Evolutionary conservation across 805 yeast species (phyloP).

Genomic region (Scheffersomyces amazonensis): DNA sequence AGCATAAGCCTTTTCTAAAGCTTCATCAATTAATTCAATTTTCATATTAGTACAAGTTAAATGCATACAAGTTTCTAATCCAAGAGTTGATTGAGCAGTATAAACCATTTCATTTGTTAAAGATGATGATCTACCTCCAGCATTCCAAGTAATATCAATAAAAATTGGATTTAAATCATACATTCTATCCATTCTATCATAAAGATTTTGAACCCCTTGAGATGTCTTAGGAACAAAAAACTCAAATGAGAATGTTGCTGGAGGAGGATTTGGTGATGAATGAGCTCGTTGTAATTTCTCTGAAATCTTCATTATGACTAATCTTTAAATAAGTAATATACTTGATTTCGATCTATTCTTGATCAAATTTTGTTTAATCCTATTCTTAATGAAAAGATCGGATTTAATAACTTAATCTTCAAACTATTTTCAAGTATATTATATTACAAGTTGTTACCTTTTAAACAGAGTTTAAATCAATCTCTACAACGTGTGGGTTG

Average conservation of each 20-base stretch:
- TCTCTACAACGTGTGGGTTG: no score
- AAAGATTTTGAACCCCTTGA: slow-evolving; percentile 93
- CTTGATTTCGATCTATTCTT: no score
- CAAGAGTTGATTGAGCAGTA: slow-evolving; percentile 85
- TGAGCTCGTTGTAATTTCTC: slow-evolving; percentile 44
- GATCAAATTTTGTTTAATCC: neutral
- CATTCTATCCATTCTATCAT: slow-evolving; percentile 98
- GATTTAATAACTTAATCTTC: neutral
- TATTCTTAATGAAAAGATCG: slow-evolving; percentile 1
- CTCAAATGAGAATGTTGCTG: slow-evolving; percentile 88
- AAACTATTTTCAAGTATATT: no score
- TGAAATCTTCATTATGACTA: slow-evolving; percentile 33
- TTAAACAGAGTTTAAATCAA: no score
- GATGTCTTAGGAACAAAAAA: slow-evolving; percentile 96
- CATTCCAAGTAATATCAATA: slow-evolving; percentile 97
- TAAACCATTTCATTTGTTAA: slow-evolving; percentile 89
- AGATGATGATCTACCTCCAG: slow-evolving; percentile 85
- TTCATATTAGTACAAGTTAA: slow-evolving; percentile 97
- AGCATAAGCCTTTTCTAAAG: slow-evolving; percentile 77
- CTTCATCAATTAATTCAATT: slow-evolving; percentile 72
- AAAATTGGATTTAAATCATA: slow-evolving; percentile 86
- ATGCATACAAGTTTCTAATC: slow-evolving; percentile 97
- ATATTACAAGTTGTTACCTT: no score
- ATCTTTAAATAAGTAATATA: no score
- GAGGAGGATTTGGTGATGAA: slow-evolving; percentile 34